Evolutionary conservation across 441 rosid genomes (phyloP), one percentile per base, ranked within the genome.

Genomic region (Populus hybrid): DNA sequence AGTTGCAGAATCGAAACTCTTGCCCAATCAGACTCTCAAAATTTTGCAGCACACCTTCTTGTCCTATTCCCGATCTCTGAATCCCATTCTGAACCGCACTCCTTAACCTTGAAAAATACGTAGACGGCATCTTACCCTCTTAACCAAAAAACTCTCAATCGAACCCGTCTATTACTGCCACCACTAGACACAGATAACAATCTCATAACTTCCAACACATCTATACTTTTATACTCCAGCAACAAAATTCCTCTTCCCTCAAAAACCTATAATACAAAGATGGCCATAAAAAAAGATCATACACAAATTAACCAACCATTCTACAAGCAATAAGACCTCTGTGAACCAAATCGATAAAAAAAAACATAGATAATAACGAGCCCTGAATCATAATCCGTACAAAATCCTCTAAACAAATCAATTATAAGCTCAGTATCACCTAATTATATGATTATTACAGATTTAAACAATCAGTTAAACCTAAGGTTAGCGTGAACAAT

Each of bases 71-170:
- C 10, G 88, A 84, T 73, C 85, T 86, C 75, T 73, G 86, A 71
- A 87, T 80, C 63, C 92, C 88, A 77, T 83, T 89, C 80, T 82
- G 90, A 24, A 89, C 83, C 10, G 88, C 90, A 83, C 81, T 80
- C 80, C 89, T 88, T 70, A 93, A 70, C 70, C 85, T 87, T 20
- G 86, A 75, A 70, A 86, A 83, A 81, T 74, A 86, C 35, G 77
- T 80, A 34, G 88, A 86, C 64, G 92, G 85, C 99, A 95, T 95
- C 88, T 85, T 89, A 84, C 66, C 85, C 84, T 75, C 86, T 81
- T 82, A 82, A 81, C 72, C 83, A 72, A 74, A 86, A 80, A 71
- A 80, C 26, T 50, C 72, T 65, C 21, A 73, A 83, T 63, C 9
- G 77, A 74, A 78, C 77, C 78, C 65, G 61, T 70, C 74, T 79